Base-by-base conservation (phyloP, 148 eudicot species). In the Rhododendron vialii region DNA sequence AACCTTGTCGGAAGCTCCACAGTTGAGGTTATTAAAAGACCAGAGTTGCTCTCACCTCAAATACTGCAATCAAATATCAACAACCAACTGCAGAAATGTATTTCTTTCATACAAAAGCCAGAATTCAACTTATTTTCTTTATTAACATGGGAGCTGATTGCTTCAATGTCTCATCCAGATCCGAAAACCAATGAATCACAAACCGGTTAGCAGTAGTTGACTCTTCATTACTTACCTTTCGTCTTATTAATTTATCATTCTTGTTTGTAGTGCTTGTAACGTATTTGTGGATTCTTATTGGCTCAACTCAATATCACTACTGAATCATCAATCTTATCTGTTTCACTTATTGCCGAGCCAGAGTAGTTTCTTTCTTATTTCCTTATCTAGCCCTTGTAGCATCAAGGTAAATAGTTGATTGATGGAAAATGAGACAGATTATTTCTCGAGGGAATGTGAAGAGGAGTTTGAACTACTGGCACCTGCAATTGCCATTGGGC, bases 11-110 rank as follows among this genome's bases (percentile, higher is more conserved):
- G 90, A 73, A 90, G 88, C 87, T 88, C 92, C 6, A 83, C 91
- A 26, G 82, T 92, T 63, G 77, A 90, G 88, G 82, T 91, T 69
- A 85, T 94, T 67, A 89, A 91, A 84, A 89, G 88, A 28, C 93
- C 92, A 41, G 93, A 92, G 63, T 74, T 86, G 84, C 67, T 90
- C 53, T 85, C 91, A 7, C 94, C 92, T 88, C 91, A 87, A 87
- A 61, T 75, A 69, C 69, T 92, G 85, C 93, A 90, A 75, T 89
- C 90, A 28, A 65, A 83, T 48, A 47, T 91, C 12, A 82, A 87
- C 45, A 77, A 88, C 59, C 93, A 92, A 86, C 85, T 92, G 81
- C 89, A 88, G 26, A 92, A 86, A 84, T 47, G 90, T 45, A 84
- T 86, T 77, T 86, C 89, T 53, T 83, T 90, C 53, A 35, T 89